A percentile compares a stretch with the other conserved stretches of the same genome.
Conservation (phyloP, 306 rosid species). For the Pyrus bretschneideri region DNA sequence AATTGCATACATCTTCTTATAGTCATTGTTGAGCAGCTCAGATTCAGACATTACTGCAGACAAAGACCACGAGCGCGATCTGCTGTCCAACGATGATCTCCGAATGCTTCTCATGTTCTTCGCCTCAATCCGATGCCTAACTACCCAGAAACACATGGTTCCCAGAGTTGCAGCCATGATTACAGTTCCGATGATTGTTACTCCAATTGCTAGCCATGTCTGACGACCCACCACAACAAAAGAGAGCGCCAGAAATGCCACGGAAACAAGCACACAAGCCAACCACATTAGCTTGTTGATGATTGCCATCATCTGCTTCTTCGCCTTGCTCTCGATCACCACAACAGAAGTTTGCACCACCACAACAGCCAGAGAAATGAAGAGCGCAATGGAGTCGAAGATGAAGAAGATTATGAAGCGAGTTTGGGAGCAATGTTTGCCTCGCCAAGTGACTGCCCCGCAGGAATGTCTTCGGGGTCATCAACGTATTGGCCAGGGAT, state of each 20-base stretch:
- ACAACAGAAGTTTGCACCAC: conserved; percentile 96
- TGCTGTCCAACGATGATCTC: conserved; percentile 61
- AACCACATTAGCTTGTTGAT: conserved; percentile 98
- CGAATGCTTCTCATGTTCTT: conserved; percentile 58
- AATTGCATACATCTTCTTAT: conserved; percentile 87
- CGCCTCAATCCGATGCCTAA: conserved; percentile 76
- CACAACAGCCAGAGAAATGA: conserved; percentile 90
- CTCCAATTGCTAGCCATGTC: conserved; percentile 79
- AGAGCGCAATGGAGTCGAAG: conserved; percentile 80
- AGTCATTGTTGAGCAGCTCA: conserved; percentile 72
- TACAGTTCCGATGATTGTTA: conserved; percentile 72
- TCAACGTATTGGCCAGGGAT: conserved; percentile 91
- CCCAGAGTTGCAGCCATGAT: conserved; percentile 93
- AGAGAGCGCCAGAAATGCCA: conserved; percentile 79
- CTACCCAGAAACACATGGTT: conserved; percentile 84
- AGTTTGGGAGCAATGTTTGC: conserved; percentile 70
- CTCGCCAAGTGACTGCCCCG: conserved; percentile 67
- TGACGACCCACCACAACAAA: conserved; percentile 84
- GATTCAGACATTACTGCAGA: conserved; percentile 65
- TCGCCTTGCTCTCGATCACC: conserved; percentile 90
- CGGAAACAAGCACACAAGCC: conserved; percentile 78
- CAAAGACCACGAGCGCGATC: conserved; percentile 53
- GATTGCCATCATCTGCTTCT: conserved; percentile 97
- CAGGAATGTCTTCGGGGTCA: conserved; percentile 38
- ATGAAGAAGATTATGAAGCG: conserved; percentile 69